These are phyloP conservation scores for Rhizomucor miehei DNA, from an alignment of 371 early-diverging fungal genomes.

Conservation along the genomic window DNA sequence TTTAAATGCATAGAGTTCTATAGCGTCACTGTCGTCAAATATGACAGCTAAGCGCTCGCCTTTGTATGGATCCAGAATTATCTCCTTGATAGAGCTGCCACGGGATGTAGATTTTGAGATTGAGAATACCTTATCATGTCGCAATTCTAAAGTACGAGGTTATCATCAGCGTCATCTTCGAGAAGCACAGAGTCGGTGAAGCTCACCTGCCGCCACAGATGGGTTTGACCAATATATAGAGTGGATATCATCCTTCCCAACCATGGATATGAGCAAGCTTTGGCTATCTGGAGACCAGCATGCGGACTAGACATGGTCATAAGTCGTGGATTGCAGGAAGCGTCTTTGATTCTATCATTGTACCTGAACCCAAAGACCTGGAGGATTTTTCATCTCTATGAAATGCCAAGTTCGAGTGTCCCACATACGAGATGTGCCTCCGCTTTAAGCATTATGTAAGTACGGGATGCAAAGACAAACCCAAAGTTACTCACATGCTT, in stretches of 20 bases:
- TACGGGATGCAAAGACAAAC: not conserved
- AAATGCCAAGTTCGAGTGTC: conserved; percentile 37
- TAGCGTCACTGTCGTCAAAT: conserved; percentile 22
- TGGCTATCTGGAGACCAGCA: conserved; percentile 45
- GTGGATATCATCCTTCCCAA: conserved; percentile 32
- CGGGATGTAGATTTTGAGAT: conserved; percentile 4
- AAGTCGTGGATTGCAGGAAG: not conserved
- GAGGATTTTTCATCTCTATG: conserved; percentile 26
- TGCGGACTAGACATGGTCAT: conserved; percentile 21
- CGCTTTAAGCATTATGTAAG: conserved; percentile 2
- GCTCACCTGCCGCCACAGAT: conserved; percentile 4
- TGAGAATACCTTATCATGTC: conserved; percentile 7
- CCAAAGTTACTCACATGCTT: conserved; percentile 21
- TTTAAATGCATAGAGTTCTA: conserved; percentile 25
- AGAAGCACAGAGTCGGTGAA: not conserved
- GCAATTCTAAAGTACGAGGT: conserved; percentile 1
- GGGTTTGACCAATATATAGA: conserved; percentile 16
- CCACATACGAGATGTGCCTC: conserved; percentile 40
- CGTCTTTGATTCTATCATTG: not conserved
- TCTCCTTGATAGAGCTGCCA: conserved; percentile 21
- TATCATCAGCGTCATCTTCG: not conserved
- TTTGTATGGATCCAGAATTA: conserved; percentile 24
- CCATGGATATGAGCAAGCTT: conserved; percentile 37
- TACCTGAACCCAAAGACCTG: conserved; percentile 44
- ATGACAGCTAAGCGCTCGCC: conserved; percentile 32